phyloP scores from a whole-genome alignment of 2,329 filamentous ascomycete species.

The Ceratocystis colombiana region DNA sequence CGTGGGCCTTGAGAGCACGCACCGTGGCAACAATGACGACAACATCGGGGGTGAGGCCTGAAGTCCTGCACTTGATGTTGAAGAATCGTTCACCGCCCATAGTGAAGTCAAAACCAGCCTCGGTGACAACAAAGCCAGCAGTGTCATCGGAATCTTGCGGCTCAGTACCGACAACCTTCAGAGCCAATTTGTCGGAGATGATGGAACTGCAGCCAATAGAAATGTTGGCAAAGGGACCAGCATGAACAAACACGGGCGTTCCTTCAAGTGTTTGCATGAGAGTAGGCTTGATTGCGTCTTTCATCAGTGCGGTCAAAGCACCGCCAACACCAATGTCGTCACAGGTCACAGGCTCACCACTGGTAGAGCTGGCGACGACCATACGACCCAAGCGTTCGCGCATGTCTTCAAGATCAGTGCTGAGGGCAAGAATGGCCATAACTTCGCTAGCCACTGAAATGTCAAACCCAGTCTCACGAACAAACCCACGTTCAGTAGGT shows the following conservation, averaged over 20 bases:
- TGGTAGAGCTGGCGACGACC: slow-evolving; percentile 81
- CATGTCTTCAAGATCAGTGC: slow-evolving; percentile 78
- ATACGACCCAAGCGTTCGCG: slow-evolving; percentile 87
- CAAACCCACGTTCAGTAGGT: slow-evolving; percentile 79
- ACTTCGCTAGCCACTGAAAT: slow-evolving; percentile 96
- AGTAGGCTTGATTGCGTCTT: slow-evolving; percentile 97
- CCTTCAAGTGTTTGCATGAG: slow-evolving; percentile 97
- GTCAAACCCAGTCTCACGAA: slow-evolving; percentile 85
- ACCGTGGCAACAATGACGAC: slow-evolving; percentile 94
- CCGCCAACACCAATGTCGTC: slow-evolving; percentile 91
- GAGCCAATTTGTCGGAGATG: slow-evolving; percentile 83
- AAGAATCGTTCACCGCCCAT: slow-evolving; percentile 99
- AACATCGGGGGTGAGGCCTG: slow-evolving; percentile 82
- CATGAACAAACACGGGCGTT: slow-evolving; percentile 94
- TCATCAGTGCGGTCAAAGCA: slow-evolving; percentile 88
- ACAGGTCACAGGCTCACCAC: slow-evolving; percentile 84
- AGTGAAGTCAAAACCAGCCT: slow-evolving; percentile 97
- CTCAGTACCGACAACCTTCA: slow-evolving; percentile 94
- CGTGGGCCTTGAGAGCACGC: slow-evolving; percentile 91
- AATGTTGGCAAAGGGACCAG: slow-evolving; percentile 96
- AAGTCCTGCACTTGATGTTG: slow-evolving; percentile 98
- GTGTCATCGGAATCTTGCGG: slow-evolving; percentile 72
- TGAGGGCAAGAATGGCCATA: slow-evolving; percentile 95
- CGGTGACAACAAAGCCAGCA: slow-evolving; percentile 86
- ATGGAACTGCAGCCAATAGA: slow-evolving; percentile 95